phyloP scores from a whole-genome alignment of 331 rosid genomes.

The Ulmus americana region DNA sequence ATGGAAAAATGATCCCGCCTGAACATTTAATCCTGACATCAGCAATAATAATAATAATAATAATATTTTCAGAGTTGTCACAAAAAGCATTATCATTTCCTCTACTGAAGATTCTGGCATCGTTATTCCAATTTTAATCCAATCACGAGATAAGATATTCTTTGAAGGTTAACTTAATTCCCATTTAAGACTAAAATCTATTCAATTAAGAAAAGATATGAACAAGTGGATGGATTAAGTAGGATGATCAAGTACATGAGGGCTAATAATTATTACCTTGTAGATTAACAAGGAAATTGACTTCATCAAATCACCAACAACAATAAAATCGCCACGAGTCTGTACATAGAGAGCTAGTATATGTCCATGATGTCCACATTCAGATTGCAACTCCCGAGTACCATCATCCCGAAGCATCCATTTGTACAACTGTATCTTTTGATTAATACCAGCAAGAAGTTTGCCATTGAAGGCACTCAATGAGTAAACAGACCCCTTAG shows the following conservation, averaged over 20 bases:
- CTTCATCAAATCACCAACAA: slow-evolving; percentile 86
- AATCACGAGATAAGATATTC: not conserved
- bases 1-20: too few species aligned
- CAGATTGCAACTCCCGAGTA: slow-evolving; percentile 77
- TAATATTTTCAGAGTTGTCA: too few species aligned
- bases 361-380: slow-evolving; percentile 93
- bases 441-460: slow-evolving; percentile 84
- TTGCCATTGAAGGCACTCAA: slow-evolving; percentile 85
- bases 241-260: too few species aligned
- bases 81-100: not conserved
- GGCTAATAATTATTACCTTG: slow-evolving; percentile 44
- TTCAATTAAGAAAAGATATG: too few species aligned
- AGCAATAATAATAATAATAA: too few species aligned
- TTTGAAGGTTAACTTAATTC: not conserved
- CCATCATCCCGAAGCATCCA: slow-evolving; percentile 92
- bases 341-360: slow-evolving; percentile 80
- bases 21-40: too few species aligned
- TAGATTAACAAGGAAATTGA: slow-evolving; percentile 78
- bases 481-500: slow-evolving; percentile 83
- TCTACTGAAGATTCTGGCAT: not conserved
- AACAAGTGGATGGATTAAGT: too few species aligned
- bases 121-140: not conserved
- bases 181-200: too few species aligned
- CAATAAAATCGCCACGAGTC: slow-evolving; percentile 82
- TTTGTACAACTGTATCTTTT: slow-evolving; percentile 83